Conservation (phyloP, 805 yeast species). For the Candida nitratophila region DNA sequence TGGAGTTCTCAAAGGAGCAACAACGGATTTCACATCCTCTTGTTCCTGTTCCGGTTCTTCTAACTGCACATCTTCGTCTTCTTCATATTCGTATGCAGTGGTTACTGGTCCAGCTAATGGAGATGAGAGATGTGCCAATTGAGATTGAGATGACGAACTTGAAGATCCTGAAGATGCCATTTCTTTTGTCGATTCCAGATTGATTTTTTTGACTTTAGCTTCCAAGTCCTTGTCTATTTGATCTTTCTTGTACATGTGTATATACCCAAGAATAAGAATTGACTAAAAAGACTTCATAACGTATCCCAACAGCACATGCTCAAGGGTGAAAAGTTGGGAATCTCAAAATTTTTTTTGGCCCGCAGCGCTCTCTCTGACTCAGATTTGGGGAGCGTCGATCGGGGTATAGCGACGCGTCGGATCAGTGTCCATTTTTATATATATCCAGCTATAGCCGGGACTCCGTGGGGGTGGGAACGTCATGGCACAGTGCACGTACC, state of each 20-base stretch:
- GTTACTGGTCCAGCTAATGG: constrained; percentile 18
- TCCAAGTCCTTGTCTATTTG: constrained; percentile 17
- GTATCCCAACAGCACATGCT: too few species aligned
- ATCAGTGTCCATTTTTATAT: too few species aligned
- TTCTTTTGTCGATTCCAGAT: constrained; percentile 9
- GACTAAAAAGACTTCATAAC: too few species aligned
- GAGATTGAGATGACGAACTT: background rate
- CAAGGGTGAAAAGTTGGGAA: too few species aligned
- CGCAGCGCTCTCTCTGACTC: too few species aligned
- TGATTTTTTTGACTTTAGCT: constrained; percentile 6
- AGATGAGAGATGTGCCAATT: constrained; percentile 9
- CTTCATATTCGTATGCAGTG: constrained; percentile 4
- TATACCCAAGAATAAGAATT: background rate
- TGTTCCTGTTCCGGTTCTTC: constrained; percentile 3
- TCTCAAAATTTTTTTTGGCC: too few species aligned
- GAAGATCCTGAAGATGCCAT: background rate
- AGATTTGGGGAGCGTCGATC: too few species aligned
- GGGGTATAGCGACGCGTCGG: too few species aligned
- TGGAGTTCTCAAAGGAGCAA: constrained; percentile 16
- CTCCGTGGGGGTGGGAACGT: too few species aligned
- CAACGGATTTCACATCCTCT: background rate
- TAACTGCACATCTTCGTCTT: constrained; percentile 1
- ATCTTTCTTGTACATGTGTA: constrained; percentile 14
- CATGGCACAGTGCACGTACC: too few species aligned
- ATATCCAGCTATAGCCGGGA: too few species aligned